These are phyloP conservation scores for Filosporella fistucella DNA, from an alignment of 495 filamentous ascomycete species.

Conservation along the genomic window DNA sequence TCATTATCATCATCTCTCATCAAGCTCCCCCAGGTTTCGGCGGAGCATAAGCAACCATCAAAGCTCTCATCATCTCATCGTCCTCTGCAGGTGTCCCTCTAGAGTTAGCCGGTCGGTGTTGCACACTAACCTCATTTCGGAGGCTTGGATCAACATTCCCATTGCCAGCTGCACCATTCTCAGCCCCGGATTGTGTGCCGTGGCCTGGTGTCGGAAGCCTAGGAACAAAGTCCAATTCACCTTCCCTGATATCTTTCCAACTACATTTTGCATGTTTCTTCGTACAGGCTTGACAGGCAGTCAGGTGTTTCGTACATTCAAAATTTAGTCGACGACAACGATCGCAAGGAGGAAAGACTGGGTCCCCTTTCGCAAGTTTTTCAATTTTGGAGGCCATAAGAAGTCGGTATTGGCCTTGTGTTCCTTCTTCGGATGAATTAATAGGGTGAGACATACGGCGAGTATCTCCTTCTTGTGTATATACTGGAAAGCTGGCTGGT, in stretches of 20 bases:
- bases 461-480: constrained; percentile 1
- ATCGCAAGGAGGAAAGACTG: constrained; percentile 75
- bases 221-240: constrained; percentile 48
- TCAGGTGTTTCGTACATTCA: constrained; percentile 79
- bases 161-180: constrained; percentile 2
- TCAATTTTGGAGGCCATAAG: constrained; percentile 75
- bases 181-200: neutral
- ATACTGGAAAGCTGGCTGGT: constrained; percentile 1
- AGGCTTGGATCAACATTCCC: too few species aligned
- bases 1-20: too few species aligned
- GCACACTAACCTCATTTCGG: too few species aligned
- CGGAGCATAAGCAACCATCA: too few species aligned
- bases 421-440: constrained; percentile 15
- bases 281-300: constrained; percentile 81
- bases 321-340: constrained; percentile 74
- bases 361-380: constrained; percentile 63
- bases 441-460: constrained; percentile 13
- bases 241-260: constrained; percentile 72
- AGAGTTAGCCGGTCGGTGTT: too few species aligned
- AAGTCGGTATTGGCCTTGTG: constrained; percentile 40
- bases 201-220: too few species aligned
- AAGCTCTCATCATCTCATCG: too few species aligned
- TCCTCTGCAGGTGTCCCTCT: too few species aligned
- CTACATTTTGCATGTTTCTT: constrained; percentile 84
- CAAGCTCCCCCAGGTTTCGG: too few species aligned